Base-by-base conservation (phyloP, 805 yeast genomes). In the Alloascoidea africana region DNA sequence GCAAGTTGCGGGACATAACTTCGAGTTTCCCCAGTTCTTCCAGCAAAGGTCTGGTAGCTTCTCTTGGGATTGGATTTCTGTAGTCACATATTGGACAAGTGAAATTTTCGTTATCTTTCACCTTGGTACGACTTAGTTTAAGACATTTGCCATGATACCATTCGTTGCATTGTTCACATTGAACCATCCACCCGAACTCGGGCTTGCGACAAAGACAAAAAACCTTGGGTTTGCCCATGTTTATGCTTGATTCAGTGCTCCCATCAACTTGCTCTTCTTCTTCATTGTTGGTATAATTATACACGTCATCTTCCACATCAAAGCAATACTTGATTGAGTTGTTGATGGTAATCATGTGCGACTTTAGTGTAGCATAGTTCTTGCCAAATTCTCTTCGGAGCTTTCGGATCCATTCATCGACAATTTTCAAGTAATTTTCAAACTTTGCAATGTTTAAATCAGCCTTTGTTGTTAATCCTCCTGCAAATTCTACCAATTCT, bases 101-200 rank as follows among this genome's bases (percentile, higher is more conserved):
- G 44, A 65, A 76, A 6, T 52, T 54, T n/a, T 54, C 60, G 27
- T 58, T 53, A 3, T 56, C 58, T 36, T 43, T 42, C n/a, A 44
- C n/a, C 27, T 46, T 41, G 16, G 44, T 43, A 16, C 51, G 42
- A 1, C 50, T 42, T n/a, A 47, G 38, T 37, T 46, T 46, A 32
- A 86, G 86, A 62, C 96, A 86, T 54, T 65, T 80, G 1, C 91
- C 93, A 52, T 86, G 96, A 52, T 84, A 94, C 96, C 95, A 86
- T 5, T 77, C 94, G 8, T 82, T 73, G 55, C 96, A 86, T 41
- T 66, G 65, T 47, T 85, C 95, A 62, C 96, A 86, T 54, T 85
- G 94, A 36, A 87, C 76, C 18, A 94, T 84, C 50, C 79, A 75
- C 0, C 95, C 94, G 48, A 81, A 91, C 55, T 85, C 95, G 38